Evolutionary conservation across 2,329 filamentous ascomycete species (phyloP).

Genomic region (Thelonectria discophora): DNA sequence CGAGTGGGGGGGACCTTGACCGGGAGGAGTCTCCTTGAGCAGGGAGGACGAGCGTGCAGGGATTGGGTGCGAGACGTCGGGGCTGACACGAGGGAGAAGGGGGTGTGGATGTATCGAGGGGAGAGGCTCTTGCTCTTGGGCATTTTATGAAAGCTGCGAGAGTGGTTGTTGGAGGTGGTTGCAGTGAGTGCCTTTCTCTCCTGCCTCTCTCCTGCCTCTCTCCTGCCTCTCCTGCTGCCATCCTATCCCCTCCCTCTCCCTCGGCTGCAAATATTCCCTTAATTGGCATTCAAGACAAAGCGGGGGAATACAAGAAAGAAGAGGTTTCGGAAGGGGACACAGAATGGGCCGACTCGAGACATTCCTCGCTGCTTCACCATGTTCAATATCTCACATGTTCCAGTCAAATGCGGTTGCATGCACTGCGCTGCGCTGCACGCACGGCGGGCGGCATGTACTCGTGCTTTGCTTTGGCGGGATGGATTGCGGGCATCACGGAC

Average conservation of each 20-base stretch:
- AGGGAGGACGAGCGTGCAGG: conserved; percentile 41
- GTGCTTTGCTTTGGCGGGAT: not conserved
- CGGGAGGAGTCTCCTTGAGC: no score
- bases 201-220: no score
- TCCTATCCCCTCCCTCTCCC: no score
- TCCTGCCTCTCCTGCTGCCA: no score
- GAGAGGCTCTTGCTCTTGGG: no score
- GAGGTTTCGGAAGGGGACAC: conserved; percentile 14
- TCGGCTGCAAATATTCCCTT: not conserved
- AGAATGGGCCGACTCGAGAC: conserved; percentile 12
- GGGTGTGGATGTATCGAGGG: conserved; percentile 10
- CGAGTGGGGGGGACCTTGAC: conserved; percentile 35
- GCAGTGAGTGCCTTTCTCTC: no score
- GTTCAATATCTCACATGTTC: no score
- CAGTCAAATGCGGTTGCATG: conserved; percentile 2
- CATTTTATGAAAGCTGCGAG: no score
- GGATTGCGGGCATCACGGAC: not conserved
- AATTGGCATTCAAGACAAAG: not conserved
- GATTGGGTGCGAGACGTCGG: conserved; percentile 45
- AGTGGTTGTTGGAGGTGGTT: no score
- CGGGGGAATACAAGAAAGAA: no score
- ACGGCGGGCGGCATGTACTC: not conserved
- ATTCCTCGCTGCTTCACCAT: not conserved
- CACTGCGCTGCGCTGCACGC: conserved; percentile 10
- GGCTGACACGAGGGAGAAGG: conserved; percentile 44